phyloP scores from a whole-genome alignment of 2,329 filamentous ascomycete genomes.

The Talaromyces atroroseus region DNA sequence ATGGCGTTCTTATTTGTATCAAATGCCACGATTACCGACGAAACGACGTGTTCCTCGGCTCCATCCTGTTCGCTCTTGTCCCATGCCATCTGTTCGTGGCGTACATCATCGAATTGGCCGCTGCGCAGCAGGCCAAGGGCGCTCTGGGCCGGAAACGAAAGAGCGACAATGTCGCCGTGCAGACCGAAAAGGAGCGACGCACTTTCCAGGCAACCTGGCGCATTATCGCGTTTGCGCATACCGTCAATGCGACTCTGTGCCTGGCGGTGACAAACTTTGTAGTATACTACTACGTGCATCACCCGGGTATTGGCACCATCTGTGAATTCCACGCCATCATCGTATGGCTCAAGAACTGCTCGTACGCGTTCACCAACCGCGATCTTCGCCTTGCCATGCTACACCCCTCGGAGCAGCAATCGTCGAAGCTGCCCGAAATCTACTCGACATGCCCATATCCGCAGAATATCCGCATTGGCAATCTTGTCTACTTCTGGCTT shows the following conservation, averaged over 20 bases:
- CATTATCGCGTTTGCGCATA: slow-evolving; percentile 72
- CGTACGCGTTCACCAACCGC: slow-evolving; percentile 93
- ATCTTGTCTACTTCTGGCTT: slow-evolving; percentile 96
- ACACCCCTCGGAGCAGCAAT: slow-evolving; percentile 59
- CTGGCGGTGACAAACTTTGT: slow-evolving; percentile 74
- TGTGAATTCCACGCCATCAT: slow-evolving; percentile 89
- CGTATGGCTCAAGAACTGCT: slow-evolving; percentile 93
- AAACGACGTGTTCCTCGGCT: slow-evolving; percentile 69
- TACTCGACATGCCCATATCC: slow-evolving; percentile 85
- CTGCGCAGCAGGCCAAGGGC: slow-evolving; percentile 70
- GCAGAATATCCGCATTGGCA: slow-evolving; percentile 78
- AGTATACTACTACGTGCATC: slow-evolving; percentile 87
- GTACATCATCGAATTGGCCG: slow-evolving; percentile 80
- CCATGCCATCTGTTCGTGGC: slow-evolving; percentile 87
- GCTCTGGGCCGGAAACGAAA: slow-evolving; percentile 57
- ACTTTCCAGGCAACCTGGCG: slow-evolving; percentile 72
- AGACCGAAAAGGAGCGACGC: slow-evolving; percentile 54
- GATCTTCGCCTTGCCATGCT: slow-evolving; percentile 88
- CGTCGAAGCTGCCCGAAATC: slow-evolving; percentile 66
- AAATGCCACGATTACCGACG: slow-evolving; percentile 80
- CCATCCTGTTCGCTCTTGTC: slow-evolving; percentile 76
- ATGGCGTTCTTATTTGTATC: slow-evolving; percentile 89
- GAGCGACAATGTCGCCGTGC: slow-evolving; percentile 47
- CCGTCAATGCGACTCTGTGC: slow-evolving; percentile 75
- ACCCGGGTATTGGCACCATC: slow-evolving; percentile 86